Conservation (phyloP, 177 flowering plant genomes). For the Vitis hybrid region DNA sequence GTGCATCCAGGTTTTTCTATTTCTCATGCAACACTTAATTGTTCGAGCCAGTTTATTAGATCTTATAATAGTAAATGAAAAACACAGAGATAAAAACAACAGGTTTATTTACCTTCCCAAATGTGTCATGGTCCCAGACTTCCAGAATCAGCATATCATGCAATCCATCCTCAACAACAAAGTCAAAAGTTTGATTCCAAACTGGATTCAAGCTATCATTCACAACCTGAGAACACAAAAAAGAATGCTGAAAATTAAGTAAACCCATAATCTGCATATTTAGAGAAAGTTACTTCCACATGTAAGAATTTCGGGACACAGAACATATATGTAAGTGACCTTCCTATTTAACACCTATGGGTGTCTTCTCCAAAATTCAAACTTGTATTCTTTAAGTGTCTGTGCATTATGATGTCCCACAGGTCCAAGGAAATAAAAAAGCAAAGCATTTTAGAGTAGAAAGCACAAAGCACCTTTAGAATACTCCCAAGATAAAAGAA, state of each 20-base stretch:
- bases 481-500: not conserved
- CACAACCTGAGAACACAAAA: constrained; percentile 61
- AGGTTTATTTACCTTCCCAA: constrained; percentile 73
- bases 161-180: constrained; percentile 94
- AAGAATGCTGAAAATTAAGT: constrained; percentile 5
- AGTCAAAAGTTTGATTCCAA: constrained; percentile 99
- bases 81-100: not conserved
- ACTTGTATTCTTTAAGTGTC: too few relatives aligned
- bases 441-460: not conserved
- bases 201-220: constrained; percentile 83
- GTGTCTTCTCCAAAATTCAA: too few relatives aligned
- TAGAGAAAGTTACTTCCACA: not conserved
- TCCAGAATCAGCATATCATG: constrained; percentile 92
- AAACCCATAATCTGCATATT: too few relatives aligned
- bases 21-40: too few relatives aligned
- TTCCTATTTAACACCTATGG: too few relatives aligned
- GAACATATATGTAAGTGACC: not conserved
- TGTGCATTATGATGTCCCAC: too few relatives aligned
- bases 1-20: too few relatives aligned
- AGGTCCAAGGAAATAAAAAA: not conserved
- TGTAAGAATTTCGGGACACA: not conserved
- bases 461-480: not conserved
- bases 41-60: too few relatives aligned
- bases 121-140: constrained; percentile 95
- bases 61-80: not conserved